phyloP scores from a whole-genome alignment of 2,329 filamentous ascomycete genomes.

The Elsinoe necatrix region DNA sequence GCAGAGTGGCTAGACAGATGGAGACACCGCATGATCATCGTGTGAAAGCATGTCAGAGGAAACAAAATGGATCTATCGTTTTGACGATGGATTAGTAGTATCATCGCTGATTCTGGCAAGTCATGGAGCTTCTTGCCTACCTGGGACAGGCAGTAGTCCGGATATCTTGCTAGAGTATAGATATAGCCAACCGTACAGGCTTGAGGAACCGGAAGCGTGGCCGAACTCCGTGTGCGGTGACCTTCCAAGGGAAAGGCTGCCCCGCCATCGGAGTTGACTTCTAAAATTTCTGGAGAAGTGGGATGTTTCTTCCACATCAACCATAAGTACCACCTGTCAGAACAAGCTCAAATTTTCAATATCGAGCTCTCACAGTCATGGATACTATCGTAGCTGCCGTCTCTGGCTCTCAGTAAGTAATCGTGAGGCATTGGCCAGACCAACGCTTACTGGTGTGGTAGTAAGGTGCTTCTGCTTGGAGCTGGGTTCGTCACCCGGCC shows the following conservation, averaged over 20 bases:
- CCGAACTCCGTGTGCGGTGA: not conserved
- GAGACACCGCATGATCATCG: no score
- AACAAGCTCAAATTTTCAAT: not conserved
- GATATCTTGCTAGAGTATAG: no score
- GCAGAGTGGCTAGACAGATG: no score
- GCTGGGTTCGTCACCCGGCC: slow-evolving; percentile 49
- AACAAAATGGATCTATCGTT: no score
- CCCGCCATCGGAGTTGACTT: slow-evolving; percentile 7
- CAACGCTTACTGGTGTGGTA: slow-evolving; percentile 16
- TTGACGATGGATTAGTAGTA: no score
- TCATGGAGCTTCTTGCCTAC: no score
- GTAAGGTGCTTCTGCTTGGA: slow-evolving; percentile 43
- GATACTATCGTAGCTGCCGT: slow-evolving; percentile 7
- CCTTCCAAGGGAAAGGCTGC: not conserved
- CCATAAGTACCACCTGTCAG: not conserved
- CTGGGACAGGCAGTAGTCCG: no score
- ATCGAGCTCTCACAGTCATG: not conserved
- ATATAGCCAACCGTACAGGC: no score
- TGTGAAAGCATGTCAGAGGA: no score
- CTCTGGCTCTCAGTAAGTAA: slow-evolving; percentile 3
- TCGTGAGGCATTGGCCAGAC: not conserved
- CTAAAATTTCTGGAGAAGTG: slow-evolving; percentile 14
- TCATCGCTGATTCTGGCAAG: no score
- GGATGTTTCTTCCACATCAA: not conserved
- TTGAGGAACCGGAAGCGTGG: not conserved